Percentiles rank a stretch among this genome's conserved stretches.
These are phyloP conservation scores for Geranomyces michiganensis DNA, from an alignment of 192 early-diverging fungal genomes.

Conservation along the genomic window DNA sequence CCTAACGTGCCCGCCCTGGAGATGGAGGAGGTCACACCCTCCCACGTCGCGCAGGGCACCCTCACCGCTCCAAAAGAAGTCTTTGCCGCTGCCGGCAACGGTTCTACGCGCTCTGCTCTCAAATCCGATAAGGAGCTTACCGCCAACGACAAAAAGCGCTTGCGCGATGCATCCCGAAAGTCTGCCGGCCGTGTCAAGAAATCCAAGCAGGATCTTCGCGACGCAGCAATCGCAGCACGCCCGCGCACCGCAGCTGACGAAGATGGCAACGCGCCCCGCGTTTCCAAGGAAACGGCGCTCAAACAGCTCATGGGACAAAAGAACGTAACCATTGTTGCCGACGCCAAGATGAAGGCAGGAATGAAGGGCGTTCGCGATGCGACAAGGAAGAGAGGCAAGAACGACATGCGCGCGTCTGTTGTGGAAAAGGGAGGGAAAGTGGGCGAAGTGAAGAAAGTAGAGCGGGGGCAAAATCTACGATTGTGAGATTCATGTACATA, in stretches of 20 bases:
- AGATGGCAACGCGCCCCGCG: not conserved
- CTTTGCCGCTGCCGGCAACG: conserved; percentile 68
- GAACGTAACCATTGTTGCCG: conserved; percentile 60
- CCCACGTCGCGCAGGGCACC: conserved; percentile 77
- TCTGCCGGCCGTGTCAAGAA: conserved; percentile 63
- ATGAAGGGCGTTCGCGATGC: conserved; percentile 27
- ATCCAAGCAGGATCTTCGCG: conserved; percentile 43
- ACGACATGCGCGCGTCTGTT: conserved; percentile 39
- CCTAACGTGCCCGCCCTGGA: conserved; percentile 78
- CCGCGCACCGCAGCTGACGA: conserved; percentile 36
- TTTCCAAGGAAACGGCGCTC: conserved; percentile 63
- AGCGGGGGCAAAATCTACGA: not conserved
- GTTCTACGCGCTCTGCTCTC: conserved; percentile 47
- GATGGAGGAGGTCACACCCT: conserved; percentile 95
- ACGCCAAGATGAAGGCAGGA: conserved; percentile 46
- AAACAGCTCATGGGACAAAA: conserved; percentile 66
- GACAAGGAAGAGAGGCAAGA: conserved; percentile 37
- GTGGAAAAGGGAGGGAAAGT: conserved; percentile 51
- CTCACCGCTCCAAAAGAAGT: conserved; percentile 90
- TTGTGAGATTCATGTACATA: not conserved
- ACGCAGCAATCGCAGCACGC: conserved; percentile 47
- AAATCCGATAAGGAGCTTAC: conserved; percentile 81
- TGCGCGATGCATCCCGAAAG: conserved; percentile 70
- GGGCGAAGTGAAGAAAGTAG: conserved; percentile 34
- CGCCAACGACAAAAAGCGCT: conserved; percentile 73